Conservation (phyloP, 768 basidiomycete species). For the Amanita pseudoporphyria region DNA sequence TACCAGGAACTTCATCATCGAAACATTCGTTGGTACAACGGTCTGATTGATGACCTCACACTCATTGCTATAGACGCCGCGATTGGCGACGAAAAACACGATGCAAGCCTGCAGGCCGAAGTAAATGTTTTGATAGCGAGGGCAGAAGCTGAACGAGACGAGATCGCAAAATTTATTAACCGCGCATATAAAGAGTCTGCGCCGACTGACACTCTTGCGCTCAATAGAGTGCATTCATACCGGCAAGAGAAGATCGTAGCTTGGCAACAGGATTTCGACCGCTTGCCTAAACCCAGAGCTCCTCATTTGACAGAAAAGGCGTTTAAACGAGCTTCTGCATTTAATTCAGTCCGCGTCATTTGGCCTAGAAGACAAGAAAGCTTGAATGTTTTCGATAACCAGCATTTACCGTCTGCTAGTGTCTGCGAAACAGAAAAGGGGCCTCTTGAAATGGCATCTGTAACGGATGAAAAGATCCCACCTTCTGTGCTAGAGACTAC, state of each 20-base stretch:
- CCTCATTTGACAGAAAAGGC: constrained; percentile 37
- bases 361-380: constrained; percentile 58
- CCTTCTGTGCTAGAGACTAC: not conserved
- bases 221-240: constrained; percentile 78
- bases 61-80: constrained; percentile 70
- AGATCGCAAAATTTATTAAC: constrained; percentile 66
- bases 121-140: constrained; percentile 59
- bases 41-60: constrained; percentile 66
- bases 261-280: constrained; percentile 94
- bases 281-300: constrained; percentile 64
- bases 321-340: constrained; percentile 49
- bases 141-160: constrained; percentile 67
- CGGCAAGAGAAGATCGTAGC: constrained; percentile 91
- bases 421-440: constrained; percentile 72
- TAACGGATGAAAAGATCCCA: constrained; percentile 30
- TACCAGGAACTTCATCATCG: constrained; percentile 67
- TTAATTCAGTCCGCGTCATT: constrained; percentile 62
- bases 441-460: constrained; percentile 32
- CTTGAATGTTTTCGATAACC: constrained; percentile 41
- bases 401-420: constrained; percentile 49
- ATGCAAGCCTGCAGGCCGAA: constrained; percentile 50
- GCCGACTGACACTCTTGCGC: constrained; percentile 77
- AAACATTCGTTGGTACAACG: constrained; percentile 67
- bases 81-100: constrained; percentile 67
- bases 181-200: constrained; percentile 71